These are phyloP conservation scores for Penicillium fuscoglaucum DNA, from an alignment of 2,329 filamentous ascomycete genomes.

Conservation along the genomic window DNA sequence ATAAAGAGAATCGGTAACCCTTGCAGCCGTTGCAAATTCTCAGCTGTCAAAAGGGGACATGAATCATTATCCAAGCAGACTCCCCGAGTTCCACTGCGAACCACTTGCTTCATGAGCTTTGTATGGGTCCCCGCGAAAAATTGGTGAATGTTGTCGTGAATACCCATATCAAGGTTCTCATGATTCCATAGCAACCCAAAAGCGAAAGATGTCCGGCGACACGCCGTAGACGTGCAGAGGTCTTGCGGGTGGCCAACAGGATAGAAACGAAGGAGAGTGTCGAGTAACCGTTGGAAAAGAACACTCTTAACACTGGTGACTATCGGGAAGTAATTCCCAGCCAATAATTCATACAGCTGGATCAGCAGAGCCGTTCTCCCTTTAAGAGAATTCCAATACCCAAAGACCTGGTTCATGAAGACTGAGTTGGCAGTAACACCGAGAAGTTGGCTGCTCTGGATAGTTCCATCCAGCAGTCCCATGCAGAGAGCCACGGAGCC, in stretches of 20 bases:
- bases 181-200: conserved; percentile 42
- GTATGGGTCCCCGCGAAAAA: conserved; percentile 35
- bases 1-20: conserved; percentile 30
- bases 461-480: conserved; percentile 23
- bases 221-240: conserved; percentile 35
- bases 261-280: conserved; percentile 36
- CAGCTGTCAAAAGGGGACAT: conserved; percentile 8
- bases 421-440: conserved; percentile 25
- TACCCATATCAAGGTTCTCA: conserved; percentile 34
- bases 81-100: conserved; percentile 20
- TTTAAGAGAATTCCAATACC: conserved; percentile 22
- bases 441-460: conserved; percentile 14
- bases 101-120: conserved; percentile 32
- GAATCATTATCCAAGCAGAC: neutral
- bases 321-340: conserved; percentile 18
- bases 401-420: conserved; percentile 22
- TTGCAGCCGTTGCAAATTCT: conserved; percentile 16
- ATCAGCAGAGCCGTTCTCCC: conserved; percentile 6
- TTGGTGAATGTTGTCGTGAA: conserved; percentile 30
- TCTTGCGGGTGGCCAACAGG: conserved; percentile 31
- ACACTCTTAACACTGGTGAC: neutral
- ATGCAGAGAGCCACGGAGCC: conserved; percentile 21
- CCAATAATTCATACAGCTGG: conserved; percentile 9
- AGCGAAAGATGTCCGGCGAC: conserved; percentile 35
- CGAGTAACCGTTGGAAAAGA: conserved; percentile 19